Evolutionary conservation across 108 stramenopile genomes (phyloP).

Genomic region (Pseudonitzschia delicatissima): DNA sequence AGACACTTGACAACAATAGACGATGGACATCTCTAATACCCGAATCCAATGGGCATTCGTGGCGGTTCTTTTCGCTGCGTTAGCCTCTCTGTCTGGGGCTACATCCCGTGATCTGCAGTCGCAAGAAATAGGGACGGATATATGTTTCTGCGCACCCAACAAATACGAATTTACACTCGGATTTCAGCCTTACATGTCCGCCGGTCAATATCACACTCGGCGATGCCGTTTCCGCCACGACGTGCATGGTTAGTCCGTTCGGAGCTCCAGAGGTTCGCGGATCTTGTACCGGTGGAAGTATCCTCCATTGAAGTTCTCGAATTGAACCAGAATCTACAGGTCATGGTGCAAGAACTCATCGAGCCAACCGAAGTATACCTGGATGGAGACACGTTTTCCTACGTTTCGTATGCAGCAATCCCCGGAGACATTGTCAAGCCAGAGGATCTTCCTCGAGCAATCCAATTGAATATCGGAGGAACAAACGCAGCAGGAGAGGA

Average conservation of each 20-base stretch:
- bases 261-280: slow-evolving; percentile 24
- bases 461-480: slow-evolving; percentile 42
- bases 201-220: slow-evolving; percentile 31
- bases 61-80: background rate
- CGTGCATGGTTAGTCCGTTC: slow-evolving; percentile 35
- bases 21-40: background rate
- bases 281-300: slow-evolving; percentile 40
- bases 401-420: slow-evolving; percentile 28
- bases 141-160: slow-evolving; percentile 40
- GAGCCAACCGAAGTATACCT: slow-evolving; percentile 20
- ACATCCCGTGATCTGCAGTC: background rate
- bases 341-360: slow-evolving; percentile 26
- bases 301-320: slow-evolving; percentile 38
- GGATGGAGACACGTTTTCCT: slow-evolving; percentile 36
- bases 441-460: slow-evolving; percentile 30
- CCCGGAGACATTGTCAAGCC: slow-evolving; percentile 32
- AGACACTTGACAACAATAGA: background rate
- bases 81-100: background rate
- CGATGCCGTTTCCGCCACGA: slow-evolving; percentile 33
- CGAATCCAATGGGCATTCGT: background rate
- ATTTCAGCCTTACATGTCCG: slow-evolving; percentile 34
- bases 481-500: slow-evolving; percentile 26
- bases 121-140: slow-evolving; percentile 31
- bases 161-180: slow-evolving; percentile 38
- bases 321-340: slow-evolving; percentile 34